These are phyloP conservation scores for Backusella macrospora DNA, from an alignment of 192 early-diverging fungal species.

Conservation along the genomic window DNA sequence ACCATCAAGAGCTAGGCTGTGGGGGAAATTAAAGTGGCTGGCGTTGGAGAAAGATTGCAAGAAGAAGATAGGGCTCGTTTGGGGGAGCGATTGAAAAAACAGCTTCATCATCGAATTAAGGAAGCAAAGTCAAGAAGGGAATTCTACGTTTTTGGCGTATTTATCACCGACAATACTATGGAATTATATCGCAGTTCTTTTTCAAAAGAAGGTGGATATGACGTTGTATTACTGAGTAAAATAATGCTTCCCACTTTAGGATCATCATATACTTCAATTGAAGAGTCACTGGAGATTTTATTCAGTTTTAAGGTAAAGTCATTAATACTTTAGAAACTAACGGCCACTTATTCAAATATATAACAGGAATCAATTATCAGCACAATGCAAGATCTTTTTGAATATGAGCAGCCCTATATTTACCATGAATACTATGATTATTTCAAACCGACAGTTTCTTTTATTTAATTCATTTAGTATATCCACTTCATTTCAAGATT, in stretches of 20 bases:
- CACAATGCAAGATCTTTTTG: constrained; percentile 16
- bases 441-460: constrained; percentile 16
- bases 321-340: neutral
- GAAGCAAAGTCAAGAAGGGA: neutral
- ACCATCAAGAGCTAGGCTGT: constrained; percentile 15
- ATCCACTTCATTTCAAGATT: too few relatives aligned
- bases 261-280: constrained; percentile 14
- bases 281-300: constrained; percentile 11
- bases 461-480: neutral
- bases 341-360: neutral
- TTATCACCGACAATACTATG: constrained; percentile 10
- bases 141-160: constrained; percentile 11
- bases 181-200: constrained; percentile 17
- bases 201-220: constrained; percentile 13
- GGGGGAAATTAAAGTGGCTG: constrained; percentile 5
- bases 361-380: constrained; percentile 12
- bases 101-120: constrained; percentile 9
- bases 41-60: constrained; percentile 10
- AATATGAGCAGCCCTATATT: constrained; percentile 15
- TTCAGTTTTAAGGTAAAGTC: constrained; percentile 23
- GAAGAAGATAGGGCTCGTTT: constrained; percentile 16
- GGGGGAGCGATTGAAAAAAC: constrained; percentile 9
- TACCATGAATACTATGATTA: constrained; percentile 18
- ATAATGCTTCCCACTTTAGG: constrained; percentile 5
- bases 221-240: neutral